A percentile compares a stretch with the other conserved stretches of the same genome.
Evolutionary conservation across 2,329 filamentous ascomycete genomes (phyloP).

Genomic region (Fusarium tanahbumbuense): DNA sequence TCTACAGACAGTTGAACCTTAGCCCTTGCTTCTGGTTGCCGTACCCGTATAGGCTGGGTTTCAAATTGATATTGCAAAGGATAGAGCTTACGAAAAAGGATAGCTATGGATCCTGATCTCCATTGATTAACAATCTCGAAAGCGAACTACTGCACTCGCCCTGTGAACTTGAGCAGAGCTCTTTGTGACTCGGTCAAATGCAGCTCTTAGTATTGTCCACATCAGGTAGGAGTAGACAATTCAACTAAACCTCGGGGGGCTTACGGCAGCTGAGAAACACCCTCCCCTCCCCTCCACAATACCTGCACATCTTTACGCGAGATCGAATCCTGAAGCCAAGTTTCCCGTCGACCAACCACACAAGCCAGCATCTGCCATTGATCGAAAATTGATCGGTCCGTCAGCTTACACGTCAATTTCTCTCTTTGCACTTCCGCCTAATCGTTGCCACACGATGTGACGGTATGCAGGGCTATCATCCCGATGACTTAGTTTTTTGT

Average conservation of each 20-base stretch:
- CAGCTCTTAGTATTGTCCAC: neutral
- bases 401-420: constrained; percentile 33
- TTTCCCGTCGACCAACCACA: constrained; percentile 12
- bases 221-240: neutral
- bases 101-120: constrained; percentile 20
- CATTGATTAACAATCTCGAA: constrained; percentile 2
- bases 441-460: constrained; percentile 11
- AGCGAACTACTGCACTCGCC: neutral
- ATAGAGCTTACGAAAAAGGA: constrained; percentile 3
- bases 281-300: constrained; percentile 23
- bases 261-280: constrained; percentile 33
- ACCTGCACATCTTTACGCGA: constrained; percentile 23
- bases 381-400: constrained; percentile 31
- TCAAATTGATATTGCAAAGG: constrained; percentile 18
- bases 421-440: constrained; percentile 13
- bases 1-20: neutral
- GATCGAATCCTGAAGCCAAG: constrained; percentile 24
- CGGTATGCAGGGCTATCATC: constrained; percentile 16
- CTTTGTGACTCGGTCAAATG: neutral
- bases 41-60: constrained; percentile 28
- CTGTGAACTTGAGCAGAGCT: neutral
- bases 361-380: constrained; percentile 2
- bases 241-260: constrained; percentile 1
- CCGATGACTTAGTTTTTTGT: neutral
- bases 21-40: constrained; percentile 24